Conservation (phyloP, 768 basidiomycete genomes). For the Phallus indusiatus region DNA sequence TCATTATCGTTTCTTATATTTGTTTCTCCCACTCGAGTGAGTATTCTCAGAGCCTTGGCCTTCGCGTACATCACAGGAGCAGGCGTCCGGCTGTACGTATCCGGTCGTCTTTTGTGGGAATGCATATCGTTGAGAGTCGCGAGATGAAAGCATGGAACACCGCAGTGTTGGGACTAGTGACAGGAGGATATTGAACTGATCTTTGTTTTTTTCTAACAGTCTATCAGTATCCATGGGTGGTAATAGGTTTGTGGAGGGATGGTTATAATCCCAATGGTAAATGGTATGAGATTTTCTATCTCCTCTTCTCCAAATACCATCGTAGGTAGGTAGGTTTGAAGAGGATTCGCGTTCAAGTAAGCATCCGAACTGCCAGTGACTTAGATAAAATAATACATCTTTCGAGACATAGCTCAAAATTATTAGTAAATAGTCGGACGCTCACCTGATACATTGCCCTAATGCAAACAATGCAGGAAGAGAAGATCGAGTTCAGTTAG, state of each 20-base stretch:
- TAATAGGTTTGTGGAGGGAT: neutral
- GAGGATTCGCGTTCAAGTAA: too few relatives aligned
- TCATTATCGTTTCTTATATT: neutral
- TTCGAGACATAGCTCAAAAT: too few relatives aligned
- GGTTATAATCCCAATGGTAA: neutral
- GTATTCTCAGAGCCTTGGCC: neutral
- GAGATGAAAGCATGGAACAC: constrained; percentile 2
- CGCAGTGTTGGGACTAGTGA: constrained; percentile 3
- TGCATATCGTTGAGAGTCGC: constrained; percentile 3
- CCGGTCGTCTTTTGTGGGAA: constrained; percentile 1
- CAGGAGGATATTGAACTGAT: constrained; percentile 5
- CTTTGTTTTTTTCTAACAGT: neutral
- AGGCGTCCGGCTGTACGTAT: constrained; percentile 3
- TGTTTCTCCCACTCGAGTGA: neutral
- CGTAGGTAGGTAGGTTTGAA: too few relatives aligned
- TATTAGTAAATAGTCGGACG: too few relatives aligned
- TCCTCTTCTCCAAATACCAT: too few relatives aligned
- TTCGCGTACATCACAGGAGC: neutral
- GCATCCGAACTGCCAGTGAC: too few relatives aligned
- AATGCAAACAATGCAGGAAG: too few relatives aligned
- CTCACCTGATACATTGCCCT: too few relatives aligned
- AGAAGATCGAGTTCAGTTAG: too few relatives aligned
- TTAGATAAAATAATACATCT: too few relatives aligned
- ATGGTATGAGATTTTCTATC: too few relatives aligned
- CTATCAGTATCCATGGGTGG: neutral